Evolutionary conservation across 352 stramenopile genomes (phyloP).

Genomic region (Phytophthora citrophthora): DNA sequence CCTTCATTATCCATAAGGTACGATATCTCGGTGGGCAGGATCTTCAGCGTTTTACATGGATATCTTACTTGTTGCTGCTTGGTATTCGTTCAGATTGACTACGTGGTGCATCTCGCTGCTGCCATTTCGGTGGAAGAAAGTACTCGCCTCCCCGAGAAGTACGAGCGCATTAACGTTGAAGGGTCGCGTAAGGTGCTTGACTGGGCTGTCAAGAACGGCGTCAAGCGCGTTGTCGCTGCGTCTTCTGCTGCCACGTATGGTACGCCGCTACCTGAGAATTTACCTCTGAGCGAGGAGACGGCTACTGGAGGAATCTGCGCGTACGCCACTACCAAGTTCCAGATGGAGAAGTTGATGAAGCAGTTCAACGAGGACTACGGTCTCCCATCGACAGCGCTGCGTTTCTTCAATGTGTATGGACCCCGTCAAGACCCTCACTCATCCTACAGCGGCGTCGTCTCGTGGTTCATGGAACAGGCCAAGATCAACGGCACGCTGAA

Average conservation of each 20-base stretch:
- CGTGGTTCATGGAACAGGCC: conserved; percentile 89
- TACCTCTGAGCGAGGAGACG: conserved; percentile 75
- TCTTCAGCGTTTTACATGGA: background rate
- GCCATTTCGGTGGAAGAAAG: conserved; percentile 89
- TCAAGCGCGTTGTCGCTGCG: conserved; percentile 82
- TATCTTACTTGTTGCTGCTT: conserved; percentile 8
- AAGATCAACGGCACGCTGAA: conserved; percentile 85
- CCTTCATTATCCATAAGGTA: conserved; percentile 83
- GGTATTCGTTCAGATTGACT: conserved; percentile 59
- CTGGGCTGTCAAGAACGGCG: conserved; percentile 72
- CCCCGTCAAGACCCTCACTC: conserved; percentile 84
- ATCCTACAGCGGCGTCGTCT: conserved; percentile 85
- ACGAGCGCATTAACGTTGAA: conserved; percentile 86
- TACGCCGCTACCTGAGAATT: conserved; percentile 61
- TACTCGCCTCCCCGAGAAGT: conserved; percentile 85
- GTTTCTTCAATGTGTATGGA: conserved; percentile 89
- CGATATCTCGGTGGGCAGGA: conserved; percentile 1
- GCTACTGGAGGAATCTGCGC: conserved; percentile 81
- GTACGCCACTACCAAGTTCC: conserved; percentile 86
- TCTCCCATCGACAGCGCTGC: conserved; percentile 77
- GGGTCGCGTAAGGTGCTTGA: conserved; percentile 84
- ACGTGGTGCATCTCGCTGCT: conserved; percentile 83
- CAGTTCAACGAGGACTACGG: conserved; percentile 73
- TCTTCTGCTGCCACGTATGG: conserved; percentile 85
- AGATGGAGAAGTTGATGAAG: conserved; percentile 85